Base-by-base conservation (phyloP, 2,329 filamentous ascomycete genomes). In the Scytalidium sp. region DNA sequence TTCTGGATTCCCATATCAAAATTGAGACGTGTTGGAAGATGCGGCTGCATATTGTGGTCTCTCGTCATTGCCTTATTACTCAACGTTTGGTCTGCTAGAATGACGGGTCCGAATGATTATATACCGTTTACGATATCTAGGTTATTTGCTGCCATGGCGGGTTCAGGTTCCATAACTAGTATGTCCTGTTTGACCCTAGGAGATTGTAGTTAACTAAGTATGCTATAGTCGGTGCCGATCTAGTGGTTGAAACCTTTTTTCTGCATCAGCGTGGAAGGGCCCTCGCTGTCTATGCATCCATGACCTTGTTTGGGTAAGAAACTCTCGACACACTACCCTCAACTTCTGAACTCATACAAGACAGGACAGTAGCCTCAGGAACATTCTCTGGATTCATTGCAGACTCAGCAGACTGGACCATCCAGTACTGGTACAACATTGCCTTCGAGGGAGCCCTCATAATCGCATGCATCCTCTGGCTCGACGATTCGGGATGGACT, bases 401-500 rank as follows among this genome's bases (percentile, higher is more conserved):
- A 2, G 62, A 64, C 0, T 57, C 63, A 9, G 55, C 50, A 0
- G 63, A 64, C 17, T 74, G 69, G 62, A 64, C 65, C 1, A 53
- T 68, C 2, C 64, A 69, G 44, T 74, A 69, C 54, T 74, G 71
- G 71, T 74, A 70, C 68, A 68, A 66, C 1, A 61, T 72, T 17
- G 69, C 61, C 3, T 50, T 71, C 1, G 56, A 67, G 2, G 67
- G 62, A 0, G 59, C 66, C 27, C 59, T 66, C 2, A 56, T 66
- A n/a, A 54, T 73, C 3, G 50, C 65, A 1, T 63, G 67, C 15
- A 64, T 73, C 41, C 40, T 65, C 19, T 67, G 70, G 39, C 59
- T 72, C 6, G 67, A 73, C 51, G 70, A 73, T 41, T 73, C 70
- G 1, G 60, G 61, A 1, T 73, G 50, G 50, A 60, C 64, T 19